phyloP scores from a whole-genome alignment of 108 stramenopile species.

The Fistulifera solaris region DNA sequence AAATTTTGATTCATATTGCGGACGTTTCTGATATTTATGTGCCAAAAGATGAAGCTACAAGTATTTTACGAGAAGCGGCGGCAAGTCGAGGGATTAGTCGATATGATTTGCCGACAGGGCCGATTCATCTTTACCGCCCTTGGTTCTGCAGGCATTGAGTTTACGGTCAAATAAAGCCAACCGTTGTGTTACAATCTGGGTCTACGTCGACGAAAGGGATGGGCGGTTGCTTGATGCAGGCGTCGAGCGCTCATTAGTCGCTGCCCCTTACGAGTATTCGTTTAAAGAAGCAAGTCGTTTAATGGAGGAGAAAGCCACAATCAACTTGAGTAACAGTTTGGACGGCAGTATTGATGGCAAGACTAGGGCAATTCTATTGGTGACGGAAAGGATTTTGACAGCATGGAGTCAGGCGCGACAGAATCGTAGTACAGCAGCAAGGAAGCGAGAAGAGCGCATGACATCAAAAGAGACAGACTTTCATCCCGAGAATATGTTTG shows the following conservation, averaged over 20 bases:
- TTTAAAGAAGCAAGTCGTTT: slow-evolving; percentile 50
- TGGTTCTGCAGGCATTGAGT: slow-evolving; percentile 48
- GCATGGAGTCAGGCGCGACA: slow-evolving; percentile 40
- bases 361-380: slow-evolving; percentile 33
- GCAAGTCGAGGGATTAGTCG: slow-evolving; percentile 56
- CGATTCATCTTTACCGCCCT: slow-evolving; percentile 77
- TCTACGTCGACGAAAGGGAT: slow-evolving; percentile 69
- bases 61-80: slow-evolving; percentile 39
- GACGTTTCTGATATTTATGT: slow-evolving; percentile 77
- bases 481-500: slow-evolving; percentile 5
- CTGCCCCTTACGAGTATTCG: slow-evolving; percentile 43
- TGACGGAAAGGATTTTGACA: slow-evolving; percentile 43
- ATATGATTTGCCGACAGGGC: slow-evolving; percentile 73
- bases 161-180: slow-evolving; percentile 24
- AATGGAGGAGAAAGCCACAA: slow-evolving; percentile 22
- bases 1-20: slow-evolving; percentile 70
- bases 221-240: slow-evolving; percentile 75
- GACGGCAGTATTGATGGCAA: slow-evolving; percentile 14
- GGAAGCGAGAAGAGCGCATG: slow-evolving; percentile 53
- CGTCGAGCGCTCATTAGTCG: slow-evolving; percentile 63
- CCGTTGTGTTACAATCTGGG: slow-evolving; percentile 78
- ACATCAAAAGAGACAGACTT: slow-evolving; percentile 37
- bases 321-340: too few species aligned
- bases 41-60: slow-evolving; percentile 10
- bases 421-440: slow-evolving; percentile 35